Evolutionary conservation across 768 basidiomycete genomes (phyloP).

Genomic region (Termitomyces sp.): DNA sequence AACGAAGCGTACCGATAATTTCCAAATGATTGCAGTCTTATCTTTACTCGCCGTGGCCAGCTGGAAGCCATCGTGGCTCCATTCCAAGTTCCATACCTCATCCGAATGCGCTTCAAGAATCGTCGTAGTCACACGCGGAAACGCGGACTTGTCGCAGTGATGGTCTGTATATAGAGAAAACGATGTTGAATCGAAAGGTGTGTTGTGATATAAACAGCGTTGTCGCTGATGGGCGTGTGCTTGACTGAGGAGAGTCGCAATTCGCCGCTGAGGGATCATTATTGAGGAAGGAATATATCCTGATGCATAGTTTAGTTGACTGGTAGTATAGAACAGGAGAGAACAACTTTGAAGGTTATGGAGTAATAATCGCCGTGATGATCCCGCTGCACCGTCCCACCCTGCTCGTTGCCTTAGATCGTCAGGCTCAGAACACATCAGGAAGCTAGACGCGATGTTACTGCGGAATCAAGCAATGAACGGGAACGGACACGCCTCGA

Average conservation of each 20-base stretch:
- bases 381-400: conserved; percentile 87
- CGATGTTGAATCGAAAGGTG: conserved; percentile 44
- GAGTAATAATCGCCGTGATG: conserved; percentile 73
- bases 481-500: conserved; percentile 59
- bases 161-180: conserved; percentile 90
- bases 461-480: conserved; percentile 3
- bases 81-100: conserved; percentile 94
- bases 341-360: conserved; percentile 74
- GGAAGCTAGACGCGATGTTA: conserved; percentile 44
- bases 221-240: conserved; percentile 75
- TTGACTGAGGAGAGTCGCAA: conserved; percentile 81
- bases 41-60: conserved; percentile 90
- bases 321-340: neutral
- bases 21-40: conserved; percentile 86
- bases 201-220: conserved; percentile 84
- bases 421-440: conserved; percentile 87
- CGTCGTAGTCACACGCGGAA: conserved; percentile 82
- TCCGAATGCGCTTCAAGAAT: conserved; percentile 83
- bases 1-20: conserved; percentile 58
- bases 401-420: conserved; percentile 75
- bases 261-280: conserved; percentile 90
- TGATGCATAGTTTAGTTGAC: conserved; percentile 24
- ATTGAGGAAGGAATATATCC: conserved; percentile 85
- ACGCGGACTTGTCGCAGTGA: conserved; percentile 69
- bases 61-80: conserved; percentile 84